These are phyloP conservation scores for Boletus subcaerulescens DNA, from an alignment of 768 basidiomycete species.

Conservation along the genomic window DNA sequence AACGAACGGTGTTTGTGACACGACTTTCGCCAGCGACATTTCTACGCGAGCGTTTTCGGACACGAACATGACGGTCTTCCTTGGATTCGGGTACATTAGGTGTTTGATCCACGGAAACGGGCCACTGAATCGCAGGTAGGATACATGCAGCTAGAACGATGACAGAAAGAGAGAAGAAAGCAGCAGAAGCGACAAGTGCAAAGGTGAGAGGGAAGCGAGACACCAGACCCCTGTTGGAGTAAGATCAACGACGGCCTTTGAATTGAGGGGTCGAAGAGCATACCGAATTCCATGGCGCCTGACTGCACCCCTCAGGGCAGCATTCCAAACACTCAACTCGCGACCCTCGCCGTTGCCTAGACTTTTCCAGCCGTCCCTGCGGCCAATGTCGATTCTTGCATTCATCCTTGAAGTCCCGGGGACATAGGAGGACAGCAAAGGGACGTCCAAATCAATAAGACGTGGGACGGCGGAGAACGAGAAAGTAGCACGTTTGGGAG, in stretches of 20 bases:
- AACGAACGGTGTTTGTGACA: slow-evolving; percentile 24
- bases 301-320: slow-evolving; percentile 59
- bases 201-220: slow-evolving; percentile 65
- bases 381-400: slow-evolving; percentile 71
- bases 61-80: slow-evolving; percentile 21
- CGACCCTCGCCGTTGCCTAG: slow-evolving; percentile 68
- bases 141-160: slow-evolving; percentile 49
- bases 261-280: slow-evolving; percentile 15
- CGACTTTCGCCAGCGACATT: slow-evolving; percentile 17
- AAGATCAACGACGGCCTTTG: background rate
- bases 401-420: slow-evolving; percentile 44
- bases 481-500: slow-evolving; percentile 31
- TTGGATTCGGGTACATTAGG: slow-evolving; percentile 6
- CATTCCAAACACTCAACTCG: slow-evolving; percentile 66
- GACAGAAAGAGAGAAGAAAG: slow-evolving; percentile 48
- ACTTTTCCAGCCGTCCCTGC: slow-evolving; percentile 68
- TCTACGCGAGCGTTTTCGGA: slow-evolving; percentile 30
- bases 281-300: slow-evolving; percentile 71
- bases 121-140: slow-evolving; percentile 43
- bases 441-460: slow-evolving; percentile 48
- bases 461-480: slow-evolving; percentile 39
- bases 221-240: slow-evolving; percentile 53
- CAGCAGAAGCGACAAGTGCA: slow-evolving; percentile 42
- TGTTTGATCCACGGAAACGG: slow-evolving; percentile 15
- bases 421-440: slow-evolving; percentile 54